phyloP scores from a whole-genome alignment of 2,329 filamentous ascomycete genomes.

The Claviceps sp. region DNA sequence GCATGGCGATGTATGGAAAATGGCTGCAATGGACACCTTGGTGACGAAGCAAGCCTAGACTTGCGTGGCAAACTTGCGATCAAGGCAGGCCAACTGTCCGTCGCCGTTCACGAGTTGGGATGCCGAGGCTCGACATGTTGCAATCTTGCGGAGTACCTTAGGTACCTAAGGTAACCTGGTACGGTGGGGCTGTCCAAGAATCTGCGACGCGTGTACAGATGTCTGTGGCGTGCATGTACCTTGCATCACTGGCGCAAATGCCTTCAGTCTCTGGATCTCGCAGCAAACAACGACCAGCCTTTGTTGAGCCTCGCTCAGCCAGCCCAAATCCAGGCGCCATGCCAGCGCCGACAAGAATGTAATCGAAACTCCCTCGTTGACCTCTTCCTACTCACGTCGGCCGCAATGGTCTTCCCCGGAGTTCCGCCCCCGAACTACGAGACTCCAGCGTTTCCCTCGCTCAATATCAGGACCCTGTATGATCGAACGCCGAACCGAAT shows the following conservation, averaged over 20 bases:
- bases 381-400: neutral
- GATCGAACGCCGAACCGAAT: conserved; percentile 25
- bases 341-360: neutral
- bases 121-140: too few species aligned
- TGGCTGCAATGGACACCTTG: neutral
- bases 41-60: too few species aligned
- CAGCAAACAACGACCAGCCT: neutral
- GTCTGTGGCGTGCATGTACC: too few species aligned
- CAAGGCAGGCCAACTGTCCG: too few species aligned
- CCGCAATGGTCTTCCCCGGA: conserved; percentile 5
- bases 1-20: conserved; percentile 31
- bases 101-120: too few species aligned
- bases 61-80: too few species aligned
- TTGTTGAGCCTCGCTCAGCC: neutral
- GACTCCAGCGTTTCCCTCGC: conserved; percentile 63
- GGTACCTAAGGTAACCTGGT: too few species aligned
- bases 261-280: neutral
- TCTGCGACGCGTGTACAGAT: too few species aligned
- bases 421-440: conserved; percentile 40
- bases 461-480: conserved; percentile 56
- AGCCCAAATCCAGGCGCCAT: neutral
- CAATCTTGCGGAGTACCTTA: too few species aligned
- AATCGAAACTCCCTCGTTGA: neutral
- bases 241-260: too few species aligned
- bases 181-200: too few species aligned